These are phyloP conservation scores for Darksidea phi DNA, from an alignment of 495 filamentous ascomycete species.

Conservation along the genomic window DNA sequence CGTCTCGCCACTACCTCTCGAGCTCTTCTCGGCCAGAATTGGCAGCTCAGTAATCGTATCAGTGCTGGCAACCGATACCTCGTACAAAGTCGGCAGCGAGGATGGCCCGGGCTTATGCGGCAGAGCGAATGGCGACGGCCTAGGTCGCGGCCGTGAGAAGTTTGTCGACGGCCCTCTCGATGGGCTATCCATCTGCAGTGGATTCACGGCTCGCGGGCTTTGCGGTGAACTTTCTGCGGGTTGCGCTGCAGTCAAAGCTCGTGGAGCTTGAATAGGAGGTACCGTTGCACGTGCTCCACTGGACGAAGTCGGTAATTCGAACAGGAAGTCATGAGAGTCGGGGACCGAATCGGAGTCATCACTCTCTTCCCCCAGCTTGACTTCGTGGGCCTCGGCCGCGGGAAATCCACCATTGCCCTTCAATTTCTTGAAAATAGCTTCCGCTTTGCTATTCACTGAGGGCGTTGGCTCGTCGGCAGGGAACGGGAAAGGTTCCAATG, in stretches of 20 bases:
- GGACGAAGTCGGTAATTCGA: not conserved
- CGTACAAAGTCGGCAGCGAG: slow-evolving; percentile 20
- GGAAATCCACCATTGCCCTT: not conserved
- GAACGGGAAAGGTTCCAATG: not conserved
- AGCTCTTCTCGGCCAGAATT: not conserved
- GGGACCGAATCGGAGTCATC: not conserved
- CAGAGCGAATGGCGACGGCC: not conserved
- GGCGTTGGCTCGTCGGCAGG: not conserved
- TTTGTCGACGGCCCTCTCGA: not conserved
- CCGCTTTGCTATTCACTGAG: not conserved
- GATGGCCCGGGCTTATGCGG: not conserved
- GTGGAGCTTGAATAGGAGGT: no score
- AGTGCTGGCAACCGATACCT: slow-evolving; percentile 2
- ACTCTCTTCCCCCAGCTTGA: not conserved
- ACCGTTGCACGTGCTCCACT: not conserved
- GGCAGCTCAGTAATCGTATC: not conserved
- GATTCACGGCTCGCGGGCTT: no score
- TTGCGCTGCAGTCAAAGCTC: no score
- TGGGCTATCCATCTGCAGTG: not conserved
- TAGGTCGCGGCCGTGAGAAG: not conserved
- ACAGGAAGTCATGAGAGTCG: not conserved
- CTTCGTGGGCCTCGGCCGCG: not conserved
- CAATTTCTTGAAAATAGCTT: not conserved
- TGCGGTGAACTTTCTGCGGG: no score
- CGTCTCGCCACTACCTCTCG: slow-evolving; percentile 4